A percentile compares a stretch with the other conserved stretches of the same genome.
These are phyloP conservation scores for Spergularia marina DNA, from an alignment of 148 eudicot genomes.

Conservation along the genomic window DNA sequence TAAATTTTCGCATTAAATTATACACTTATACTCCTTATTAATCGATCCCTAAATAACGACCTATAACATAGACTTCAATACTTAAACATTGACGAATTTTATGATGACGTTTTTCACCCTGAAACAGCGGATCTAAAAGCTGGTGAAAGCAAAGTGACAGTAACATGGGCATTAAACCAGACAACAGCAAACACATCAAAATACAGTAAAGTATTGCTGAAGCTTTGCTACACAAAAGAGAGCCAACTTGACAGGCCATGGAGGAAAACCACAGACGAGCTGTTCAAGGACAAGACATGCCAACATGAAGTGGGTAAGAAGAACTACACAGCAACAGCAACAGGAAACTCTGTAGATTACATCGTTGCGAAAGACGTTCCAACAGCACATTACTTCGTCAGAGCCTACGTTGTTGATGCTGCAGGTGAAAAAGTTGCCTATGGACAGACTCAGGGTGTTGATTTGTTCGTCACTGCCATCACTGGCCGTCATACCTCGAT, in stretches of 20 bases:
- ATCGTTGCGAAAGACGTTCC: constrained; percentile 51
- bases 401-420: constrained; percentile 54
- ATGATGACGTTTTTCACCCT: neutral
- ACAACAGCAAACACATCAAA: constrained; percentile 29
- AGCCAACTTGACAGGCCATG: constrained; percentile 78
- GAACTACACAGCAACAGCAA: constrained; percentile 29
- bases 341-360: constrained; percentile 37
- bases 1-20: too few relatives aligned
- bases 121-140: constrained; percentile 35
- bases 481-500: constrained; percentile 62
- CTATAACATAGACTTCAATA: too few relatives aligned
- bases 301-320: constrained; percentile 37
- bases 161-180: constrained; percentile 47
- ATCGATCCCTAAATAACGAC: too few relatives aligned
- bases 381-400: constrained; percentile 53
- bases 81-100: neutral
- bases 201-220: constrained; percentile 54
- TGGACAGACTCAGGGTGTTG: constrained; percentile 46
- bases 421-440: constrained; percentile 36
- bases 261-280: constrained; percentile 51
- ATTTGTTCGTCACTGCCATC: constrained; percentile 45
- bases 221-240: constrained; percentile 60
- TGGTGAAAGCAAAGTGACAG: constrained; percentile 42
- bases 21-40: too few relatives aligned
- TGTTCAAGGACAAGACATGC: constrained; percentile 76